Evolutionary conservation across 2,329 filamentous ascomycete genomes (phyloP).

Genomic region (Aspergillus sojae): DNA sequence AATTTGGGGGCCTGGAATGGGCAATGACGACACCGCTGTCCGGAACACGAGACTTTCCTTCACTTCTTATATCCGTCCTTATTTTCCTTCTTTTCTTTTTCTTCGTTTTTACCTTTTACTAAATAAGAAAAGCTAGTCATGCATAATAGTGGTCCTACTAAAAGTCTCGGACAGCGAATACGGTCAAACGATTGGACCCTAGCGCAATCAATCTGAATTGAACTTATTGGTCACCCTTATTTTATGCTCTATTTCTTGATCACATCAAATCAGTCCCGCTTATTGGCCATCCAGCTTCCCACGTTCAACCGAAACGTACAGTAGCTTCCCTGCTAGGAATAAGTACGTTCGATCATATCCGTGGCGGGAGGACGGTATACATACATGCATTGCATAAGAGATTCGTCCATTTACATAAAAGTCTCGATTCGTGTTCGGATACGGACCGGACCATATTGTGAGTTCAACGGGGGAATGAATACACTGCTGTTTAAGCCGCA

Average conservation of each 20-base stretch:
- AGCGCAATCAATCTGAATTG: neutral
- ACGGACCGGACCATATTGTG: no score
- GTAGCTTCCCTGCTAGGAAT: neutral
- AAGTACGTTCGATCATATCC: neutral
- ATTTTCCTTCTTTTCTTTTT: neutral
- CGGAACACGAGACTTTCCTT: neutral
- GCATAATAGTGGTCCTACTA: neutral
- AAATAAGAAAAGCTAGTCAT: neutral
- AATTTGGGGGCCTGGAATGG: neutral
- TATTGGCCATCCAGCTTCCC: neutral
- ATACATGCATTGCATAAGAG: no score
- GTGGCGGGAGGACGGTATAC: neutral
- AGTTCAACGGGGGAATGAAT: neutral
- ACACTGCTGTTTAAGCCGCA: neutral
- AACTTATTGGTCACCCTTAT: neutral
- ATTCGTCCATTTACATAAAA: neutral
- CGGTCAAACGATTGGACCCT: neutral
- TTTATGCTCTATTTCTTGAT: neutral
- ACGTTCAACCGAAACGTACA: neutral
- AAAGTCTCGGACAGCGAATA: neutral
- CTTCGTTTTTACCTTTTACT: neutral
- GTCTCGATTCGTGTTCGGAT: no score
- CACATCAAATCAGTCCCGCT: neutral
- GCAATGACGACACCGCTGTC: constrained; percentile 8
- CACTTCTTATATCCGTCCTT: neutral